phyloP scores from a whole-genome alignment of 2,329 filamentous ascomycete species.

The Alternaria consortialis region DNA sequence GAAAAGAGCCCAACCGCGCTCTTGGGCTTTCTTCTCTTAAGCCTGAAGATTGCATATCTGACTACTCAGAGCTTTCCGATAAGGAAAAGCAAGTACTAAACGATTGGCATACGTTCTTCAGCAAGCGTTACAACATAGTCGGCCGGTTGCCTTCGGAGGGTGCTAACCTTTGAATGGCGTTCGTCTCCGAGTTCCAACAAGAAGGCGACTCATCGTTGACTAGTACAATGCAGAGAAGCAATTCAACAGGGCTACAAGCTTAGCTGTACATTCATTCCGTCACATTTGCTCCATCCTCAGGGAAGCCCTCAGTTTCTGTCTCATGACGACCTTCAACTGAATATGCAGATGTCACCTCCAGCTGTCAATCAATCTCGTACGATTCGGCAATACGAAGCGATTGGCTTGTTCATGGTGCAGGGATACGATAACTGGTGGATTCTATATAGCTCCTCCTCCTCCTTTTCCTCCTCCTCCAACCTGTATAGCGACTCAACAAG shows the following conservation, averaged over 20 bases:
- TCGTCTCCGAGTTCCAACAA: neutral
- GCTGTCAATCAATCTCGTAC: neutral
- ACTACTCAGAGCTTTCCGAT: slow-evolving; percentile 84
- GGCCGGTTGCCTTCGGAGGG: slow-evolving; percentile 57
- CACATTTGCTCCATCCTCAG: no score
- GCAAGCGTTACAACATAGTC: slow-evolving; percentile 93
- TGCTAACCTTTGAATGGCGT: slow-evolving; percentile 23
- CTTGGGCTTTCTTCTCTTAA: slow-evolving; percentile 88
- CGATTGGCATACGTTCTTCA: slow-evolving; percentile 97
- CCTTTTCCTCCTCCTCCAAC: neutral
- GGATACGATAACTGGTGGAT: neutral
- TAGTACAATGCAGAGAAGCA: neutral
- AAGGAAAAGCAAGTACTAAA: slow-evolving; percentile 85
- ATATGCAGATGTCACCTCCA: neutral
- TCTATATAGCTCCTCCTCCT: neutral
- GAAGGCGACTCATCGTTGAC: neutral
- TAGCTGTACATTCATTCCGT: neutral
- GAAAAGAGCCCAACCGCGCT: slow-evolving; percentile 94
- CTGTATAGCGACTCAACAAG: neutral
- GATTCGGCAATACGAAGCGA: neutral
- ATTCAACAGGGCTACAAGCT: neutral
- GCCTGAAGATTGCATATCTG: slow-evolving; percentile 77
- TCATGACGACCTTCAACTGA: neutral
- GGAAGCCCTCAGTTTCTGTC: neutral
- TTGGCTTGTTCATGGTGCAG: neutral